Percentiles rank a stretch among this genome's conserved stretches.
These are phyloP conservation scores for Penicillium sp. DNA, from an alignment of 2,329 filamentous ascomycete genomes.

Conservation along the genomic window DNA sequence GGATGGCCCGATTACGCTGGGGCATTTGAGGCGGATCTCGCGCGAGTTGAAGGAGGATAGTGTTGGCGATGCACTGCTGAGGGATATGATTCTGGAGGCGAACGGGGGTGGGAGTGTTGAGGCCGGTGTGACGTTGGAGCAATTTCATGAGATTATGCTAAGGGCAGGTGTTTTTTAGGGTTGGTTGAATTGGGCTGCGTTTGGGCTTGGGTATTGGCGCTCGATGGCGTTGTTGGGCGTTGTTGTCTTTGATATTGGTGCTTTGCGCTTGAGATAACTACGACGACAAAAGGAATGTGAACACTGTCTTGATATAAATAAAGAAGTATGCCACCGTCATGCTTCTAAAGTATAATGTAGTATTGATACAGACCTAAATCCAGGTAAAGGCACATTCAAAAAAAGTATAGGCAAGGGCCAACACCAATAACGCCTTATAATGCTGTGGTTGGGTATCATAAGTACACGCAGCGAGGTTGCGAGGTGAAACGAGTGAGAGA, in stretches of 20 bases:
- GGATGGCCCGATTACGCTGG: constrained; percentile 73
- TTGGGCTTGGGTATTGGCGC: background rate
- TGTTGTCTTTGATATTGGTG: background rate
- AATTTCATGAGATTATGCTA: constrained; percentile 86
- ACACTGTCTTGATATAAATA: background rate
- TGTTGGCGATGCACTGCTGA: constrained; percentile 79
- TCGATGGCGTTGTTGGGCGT: constrained; percentile 10
- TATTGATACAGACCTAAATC: constrained; percentile 8
- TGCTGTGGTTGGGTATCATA: constrained; percentile 27
- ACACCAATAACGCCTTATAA: constrained; percentile 21
- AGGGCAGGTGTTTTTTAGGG: constrained; percentile 80
- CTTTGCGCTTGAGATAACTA: background rate
- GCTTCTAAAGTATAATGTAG: background rate
- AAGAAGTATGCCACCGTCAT: background rate
- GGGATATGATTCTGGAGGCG: constrained; percentile 94
- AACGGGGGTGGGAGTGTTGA: constrained; percentile 77
- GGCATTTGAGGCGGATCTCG: constrained; percentile 78
- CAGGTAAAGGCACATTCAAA: constrained; percentile 8
- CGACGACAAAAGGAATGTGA: background rate
- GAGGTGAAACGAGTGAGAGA: background rate
- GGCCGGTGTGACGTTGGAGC: constrained; percentile 73
- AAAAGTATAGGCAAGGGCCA: background rate
- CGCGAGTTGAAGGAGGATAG: constrained; percentile 77
- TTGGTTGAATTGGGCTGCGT: background rate
- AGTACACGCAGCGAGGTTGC: constrained; percentile 18